Base-by-base conservation (phyloP, 495 filamentous ascomycete genomes). In the Parathielavia hyrcaniae region DNA sequence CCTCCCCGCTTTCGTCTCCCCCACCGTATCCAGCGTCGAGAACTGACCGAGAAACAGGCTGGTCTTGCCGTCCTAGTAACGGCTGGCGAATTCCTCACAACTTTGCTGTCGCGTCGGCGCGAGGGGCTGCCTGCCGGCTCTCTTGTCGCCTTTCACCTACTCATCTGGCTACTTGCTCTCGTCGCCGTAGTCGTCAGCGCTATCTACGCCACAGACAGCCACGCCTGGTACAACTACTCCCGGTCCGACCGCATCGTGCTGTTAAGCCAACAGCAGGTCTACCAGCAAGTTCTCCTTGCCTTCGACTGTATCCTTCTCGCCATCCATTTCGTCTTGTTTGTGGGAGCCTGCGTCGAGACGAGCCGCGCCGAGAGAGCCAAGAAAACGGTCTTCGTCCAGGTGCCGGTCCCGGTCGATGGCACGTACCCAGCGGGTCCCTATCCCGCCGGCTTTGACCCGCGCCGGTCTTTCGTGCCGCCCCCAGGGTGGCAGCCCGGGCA, bases 281-380 rank as follows among this genome's bases (percentile, higher is more conserved):
- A 58, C 23, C 40, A 60, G 44, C 46, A 60, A 34, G 45, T 50
- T 10, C 41, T 69, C 39, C 50, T 71, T 35, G 68, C 17, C 1
- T 59, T 68, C 52, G 62, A 61, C 2, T 46, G 46, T 36, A 17
- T 60, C 17, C 35, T 62, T 10, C 49, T 65, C 12, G 26, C 69
- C 22, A 59, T 62, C 26, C 67, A 76, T 55, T 74, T 79, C 59
- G 51, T 71, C 39, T 67, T 79, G 7, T 77, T 79, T 54, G 61
- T 73, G 13, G 51, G 72, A n/a, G 72, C 73, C 1, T 79, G 76
- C 41, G 66, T 74, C 59, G 74, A 77, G 23, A 74, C 71, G 14
- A 55, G 69, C 50, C 64, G 59, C 46, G 54, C 65, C 36, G 72
- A 73, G 52, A 5, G 20, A 8, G 34, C 61, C 12, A 58, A 22